Evolutionary conservation across 805 yeast genomes (phyloP).

Genomic region (Kluyveromyces nonfermentans): DNA sequence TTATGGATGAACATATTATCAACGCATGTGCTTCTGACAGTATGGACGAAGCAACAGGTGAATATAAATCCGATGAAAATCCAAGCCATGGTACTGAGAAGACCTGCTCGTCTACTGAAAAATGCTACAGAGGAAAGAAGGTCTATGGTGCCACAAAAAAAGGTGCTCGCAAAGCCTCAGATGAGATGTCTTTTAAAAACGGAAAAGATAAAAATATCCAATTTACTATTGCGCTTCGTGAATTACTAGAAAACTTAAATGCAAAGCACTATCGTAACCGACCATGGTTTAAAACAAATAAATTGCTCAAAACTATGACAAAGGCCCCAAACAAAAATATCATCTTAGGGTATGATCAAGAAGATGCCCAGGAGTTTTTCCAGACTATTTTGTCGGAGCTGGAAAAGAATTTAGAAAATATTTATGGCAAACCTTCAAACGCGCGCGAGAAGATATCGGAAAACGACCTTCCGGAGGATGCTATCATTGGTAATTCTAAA

Average conservation of each 20-base stretch:
- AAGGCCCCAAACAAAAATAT: slow-evolving; percentile 72
- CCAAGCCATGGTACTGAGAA: slow-evolving; percentile 9
- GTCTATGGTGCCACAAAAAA: slow-evolving; percentile 16
- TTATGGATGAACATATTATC: slow-evolving; percentile 39
- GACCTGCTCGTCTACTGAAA: slow-evolving; percentile 14
- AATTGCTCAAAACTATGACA: slow-evolving; percentile 56
- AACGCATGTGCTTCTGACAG: background rate
- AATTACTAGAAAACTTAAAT: slow-evolving; percentile 48
- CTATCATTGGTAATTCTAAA: slow-evolving; percentile 33
- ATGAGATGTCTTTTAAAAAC: slow-evolving; percentile 2
- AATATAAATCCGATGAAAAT: slow-evolving; percentile 10
- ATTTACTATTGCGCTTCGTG: slow-evolving; percentile 47
- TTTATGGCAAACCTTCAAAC: slow-evolving; percentile 16
- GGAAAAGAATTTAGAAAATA: slow-evolving; percentile 35
- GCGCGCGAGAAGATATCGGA: slow-evolving; percentile 21
- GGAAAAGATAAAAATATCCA: slow-evolving; percentile 22
- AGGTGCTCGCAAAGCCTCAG: slow-evolving; percentile 7
- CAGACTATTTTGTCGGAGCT: slow-evolving; percentile 63
- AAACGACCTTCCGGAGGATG: slow-evolving; percentile 28
- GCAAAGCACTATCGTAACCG: slow-evolving; percentile 40
- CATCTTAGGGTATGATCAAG: slow-evolving; percentile 81
- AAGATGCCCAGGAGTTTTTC: slow-evolving; percentile 94
- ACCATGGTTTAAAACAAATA: slow-evolving; percentile 53
- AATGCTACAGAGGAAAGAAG: slow-evolving; percentile 10
- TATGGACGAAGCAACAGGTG: slow-evolving; percentile 4